Conservation (phyloP, 2,329 filamentous ascomycete genomes). For the Berkeleyomyces basicola region DNA sequence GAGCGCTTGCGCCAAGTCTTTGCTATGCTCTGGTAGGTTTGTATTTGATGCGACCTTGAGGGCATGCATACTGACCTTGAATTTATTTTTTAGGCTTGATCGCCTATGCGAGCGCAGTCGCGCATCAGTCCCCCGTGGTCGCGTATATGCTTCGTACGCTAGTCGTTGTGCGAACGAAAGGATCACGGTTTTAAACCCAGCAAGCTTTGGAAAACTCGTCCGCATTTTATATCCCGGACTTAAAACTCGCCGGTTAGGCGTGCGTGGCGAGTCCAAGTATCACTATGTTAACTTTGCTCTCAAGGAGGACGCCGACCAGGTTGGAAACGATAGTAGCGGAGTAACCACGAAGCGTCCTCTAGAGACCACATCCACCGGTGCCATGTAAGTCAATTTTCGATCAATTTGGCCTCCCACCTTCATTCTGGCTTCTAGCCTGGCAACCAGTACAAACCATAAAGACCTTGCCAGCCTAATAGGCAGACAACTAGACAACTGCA, state of each 20-base stretch:
- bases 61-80: no score
- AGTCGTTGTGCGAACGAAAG: constrained; percentile 82
- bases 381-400: neutral
- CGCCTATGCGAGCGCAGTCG: constrained; percentile 57
- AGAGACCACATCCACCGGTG: neutral
- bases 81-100: constrained; percentile 41
- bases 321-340: constrained; percentile 5
- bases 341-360: neutral
- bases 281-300: constrained; percentile 65
- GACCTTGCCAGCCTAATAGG: neutral
- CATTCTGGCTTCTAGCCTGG: neutral
- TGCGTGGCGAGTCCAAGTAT: constrained; percentile 94
- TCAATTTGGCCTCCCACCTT: neutral
- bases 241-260: constrained; percentile 78
- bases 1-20: constrained; percentile 75
- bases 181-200: constrained; percentile 88
- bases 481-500: neutral
- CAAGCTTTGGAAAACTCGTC: constrained; percentile 94
- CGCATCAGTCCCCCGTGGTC: constrained; percentile 75
- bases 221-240: constrained; percentile 91
- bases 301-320: constrained; percentile 29
- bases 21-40: constrained; percentile 67
- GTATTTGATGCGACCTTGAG: no score
- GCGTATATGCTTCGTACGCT: constrained; percentile 92
- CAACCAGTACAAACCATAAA: neutral